These are phyloP conservation scores for Trichoderma brevicompactum DNA, from an alignment of 2,329 filamentous ascomycete species.

Conservation along the genomic window DNA sequence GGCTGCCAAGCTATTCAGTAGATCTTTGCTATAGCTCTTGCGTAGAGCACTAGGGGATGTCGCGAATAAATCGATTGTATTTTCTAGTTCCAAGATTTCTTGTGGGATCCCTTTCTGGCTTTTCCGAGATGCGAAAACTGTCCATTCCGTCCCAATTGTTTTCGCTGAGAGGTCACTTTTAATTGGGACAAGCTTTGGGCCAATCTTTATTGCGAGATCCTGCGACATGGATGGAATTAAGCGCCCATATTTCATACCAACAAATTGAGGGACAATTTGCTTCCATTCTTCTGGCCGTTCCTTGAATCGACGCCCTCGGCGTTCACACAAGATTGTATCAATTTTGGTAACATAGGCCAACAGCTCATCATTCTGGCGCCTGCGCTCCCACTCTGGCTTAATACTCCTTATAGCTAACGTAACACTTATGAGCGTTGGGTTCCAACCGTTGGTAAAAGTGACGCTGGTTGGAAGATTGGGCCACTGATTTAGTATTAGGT, in stretches of 20 bases:
- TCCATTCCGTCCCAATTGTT: background rate
- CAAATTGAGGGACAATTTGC: background rate
- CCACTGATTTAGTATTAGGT: slow-evolving; percentile 23
- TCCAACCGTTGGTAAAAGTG: background rate
- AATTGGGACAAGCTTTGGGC: background rate
- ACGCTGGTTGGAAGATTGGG: background rate
- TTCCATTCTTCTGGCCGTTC: background rate
- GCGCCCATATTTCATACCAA: background rate
- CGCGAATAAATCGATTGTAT: slow-evolving; percentile 25
- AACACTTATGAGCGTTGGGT: slow-evolving; percentile 1
- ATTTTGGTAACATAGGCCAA: background rate
- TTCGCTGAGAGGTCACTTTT: background rate
- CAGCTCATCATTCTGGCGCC: slow-evolving; percentile 8
- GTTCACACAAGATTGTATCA: background rate
- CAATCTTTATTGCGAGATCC: slow-evolving; percentile 3
- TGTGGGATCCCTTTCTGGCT: background rate
- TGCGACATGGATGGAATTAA: slow-evolving; percentile 9
- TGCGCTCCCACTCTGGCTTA: slow-evolving; percentile 12
- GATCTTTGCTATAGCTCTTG: slow-evolving; percentile 33
- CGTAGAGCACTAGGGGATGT: slow-evolving; percentile 15
- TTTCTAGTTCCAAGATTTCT: background rate
- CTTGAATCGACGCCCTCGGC: background rate
- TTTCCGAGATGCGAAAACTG: background rate
- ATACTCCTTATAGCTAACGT: background rate
- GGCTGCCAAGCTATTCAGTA: slow-evolving; percentile 22